Conservation (phyloP, 441 rosid species). For the Cnidoscolus chayamansa region DNA sequence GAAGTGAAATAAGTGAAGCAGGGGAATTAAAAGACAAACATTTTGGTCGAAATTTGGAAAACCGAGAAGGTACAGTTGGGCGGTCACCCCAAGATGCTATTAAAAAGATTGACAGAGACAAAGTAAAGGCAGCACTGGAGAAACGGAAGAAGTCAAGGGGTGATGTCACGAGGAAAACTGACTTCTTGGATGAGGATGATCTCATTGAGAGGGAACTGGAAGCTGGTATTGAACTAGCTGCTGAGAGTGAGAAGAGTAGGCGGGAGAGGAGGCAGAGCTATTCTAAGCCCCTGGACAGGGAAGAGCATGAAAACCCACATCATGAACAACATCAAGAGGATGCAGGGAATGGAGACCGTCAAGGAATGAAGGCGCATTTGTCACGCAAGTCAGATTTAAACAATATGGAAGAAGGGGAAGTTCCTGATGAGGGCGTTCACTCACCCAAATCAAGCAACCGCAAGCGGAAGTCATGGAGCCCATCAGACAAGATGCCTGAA, state of each 20-base stretch:
- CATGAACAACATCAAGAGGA: constrained; percentile 29
- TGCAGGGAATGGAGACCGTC: constrained; percentile 27
- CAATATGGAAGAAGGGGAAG: constrained; percentile 47
- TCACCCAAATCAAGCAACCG: constrained; percentile 39
- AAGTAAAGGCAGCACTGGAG: constrained; percentile 75
- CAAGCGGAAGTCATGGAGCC: constrained; percentile 36
- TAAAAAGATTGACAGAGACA: constrained; percentile 65
- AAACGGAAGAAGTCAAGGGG: constrained; percentile 63
- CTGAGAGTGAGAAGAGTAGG: constrained; percentile 52
- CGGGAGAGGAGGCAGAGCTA: constrained; percentile 48
- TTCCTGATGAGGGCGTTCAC: constrained; percentile 25
- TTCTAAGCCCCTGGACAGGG: constrained; percentile 33
- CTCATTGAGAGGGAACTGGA: constrained; percentile 84
- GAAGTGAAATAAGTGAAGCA: constrained; percentile 39
- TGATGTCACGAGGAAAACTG: constrained; percentile 52
- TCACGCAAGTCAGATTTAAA: constrained; percentile 23
- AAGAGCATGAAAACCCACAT: constrained; percentile 27
- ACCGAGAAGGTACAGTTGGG: constrained; percentile 53
- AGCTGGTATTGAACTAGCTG: constrained; percentile 70
- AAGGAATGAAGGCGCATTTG: constrained; percentile 23
- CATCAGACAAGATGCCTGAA: constrained; percentile 30
- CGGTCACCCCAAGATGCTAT: constrained; percentile 61
- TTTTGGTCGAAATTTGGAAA: constrained; percentile 43
- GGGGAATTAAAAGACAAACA: constrained; percentile 32
- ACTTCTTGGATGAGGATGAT: constrained; percentile 73